Conservation (phyloP, 2,329 filamentous ascomycete genomes). For the Aspergillus japonicus region DNA sequence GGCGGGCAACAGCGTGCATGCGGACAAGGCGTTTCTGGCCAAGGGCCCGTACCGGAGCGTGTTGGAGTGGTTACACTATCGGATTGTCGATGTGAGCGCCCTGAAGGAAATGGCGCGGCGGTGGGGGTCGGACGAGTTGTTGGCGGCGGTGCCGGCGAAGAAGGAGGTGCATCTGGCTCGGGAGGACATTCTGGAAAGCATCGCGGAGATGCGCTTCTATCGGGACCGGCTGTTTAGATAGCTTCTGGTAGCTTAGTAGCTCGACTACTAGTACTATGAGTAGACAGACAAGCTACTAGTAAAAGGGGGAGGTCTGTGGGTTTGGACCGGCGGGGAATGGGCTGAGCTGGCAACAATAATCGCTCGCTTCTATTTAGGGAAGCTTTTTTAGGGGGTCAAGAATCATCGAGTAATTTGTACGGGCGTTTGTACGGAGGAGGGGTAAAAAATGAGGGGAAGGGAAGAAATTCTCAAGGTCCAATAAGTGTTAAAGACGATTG, state of each 20-base stretch:
- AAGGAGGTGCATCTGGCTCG: constrained; percentile 75
- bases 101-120: constrained; percentile 86
- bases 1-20: constrained; percentile 91
- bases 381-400: not conserved
- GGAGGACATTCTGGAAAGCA: constrained; percentile 92
- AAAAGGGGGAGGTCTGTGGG: not conserved
- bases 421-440: not conserved
- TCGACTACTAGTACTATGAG: not conserved
- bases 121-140: constrained; percentile 67
- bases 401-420: not conserved
- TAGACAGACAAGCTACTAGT: not conserved
- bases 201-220: constrained; percentile 86
- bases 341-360: not conserved
- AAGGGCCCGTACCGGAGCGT: constrained; percentile 71
- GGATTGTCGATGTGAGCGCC: constrained; percentile 86
- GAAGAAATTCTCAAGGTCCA: too few species aligned
- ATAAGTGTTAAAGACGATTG: too few species aligned
- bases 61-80: constrained; percentile 77
- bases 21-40: constrained; percentile 77
- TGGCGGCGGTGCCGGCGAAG: constrained; percentile 68
- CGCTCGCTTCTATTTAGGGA: not conserved
- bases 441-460: not conserved
- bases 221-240: constrained; percentile 64
- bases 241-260: not conserved
- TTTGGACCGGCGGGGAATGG: not conserved